A percentile compares a stretch with the other conserved stretches of the same genome.
Conservation (phyloP, 2,329 filamentous ascomycete genomes). For the Scedosporium boydii region DNA sequence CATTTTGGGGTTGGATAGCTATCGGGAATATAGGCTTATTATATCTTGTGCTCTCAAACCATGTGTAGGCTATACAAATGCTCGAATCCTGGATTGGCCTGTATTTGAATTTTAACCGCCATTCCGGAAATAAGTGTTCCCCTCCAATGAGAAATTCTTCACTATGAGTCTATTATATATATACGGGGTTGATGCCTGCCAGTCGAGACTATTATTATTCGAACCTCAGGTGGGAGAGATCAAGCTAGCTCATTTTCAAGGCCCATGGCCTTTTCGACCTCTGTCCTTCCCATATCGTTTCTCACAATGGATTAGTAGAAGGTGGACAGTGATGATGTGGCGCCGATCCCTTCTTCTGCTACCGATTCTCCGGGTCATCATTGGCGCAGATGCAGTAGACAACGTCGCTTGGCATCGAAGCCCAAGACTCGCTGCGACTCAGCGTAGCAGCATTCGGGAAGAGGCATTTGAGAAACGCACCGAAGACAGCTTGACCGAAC, state of each 20-base stretch:
- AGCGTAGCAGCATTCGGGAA: not conserved
- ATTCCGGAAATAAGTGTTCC: not conserved
- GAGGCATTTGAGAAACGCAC: not conserved
- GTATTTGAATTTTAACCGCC: not conserved
- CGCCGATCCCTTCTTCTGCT: not conserved
- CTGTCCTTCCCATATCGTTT: too few species aligned
- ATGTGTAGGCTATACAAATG: too few species aligned
- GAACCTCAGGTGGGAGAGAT: too few species aligned
- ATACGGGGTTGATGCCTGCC: too few species aligned
- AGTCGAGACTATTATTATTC: too few species aligned
- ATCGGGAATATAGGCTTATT: too few species aligned
- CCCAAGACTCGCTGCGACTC: not conserved
- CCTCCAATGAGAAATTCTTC: not conserved
- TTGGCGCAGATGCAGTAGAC: not conserved
- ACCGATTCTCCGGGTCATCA: not conserved
- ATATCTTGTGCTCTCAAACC: too few species aligned
- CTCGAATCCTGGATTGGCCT: not conserved
- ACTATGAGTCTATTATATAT: not conserved
- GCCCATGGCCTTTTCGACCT: too few species aligned
- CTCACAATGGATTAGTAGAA: not conserved
- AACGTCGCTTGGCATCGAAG: not conserved
- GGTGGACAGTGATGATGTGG: not conserved
- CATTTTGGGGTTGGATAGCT: too few species aligned
- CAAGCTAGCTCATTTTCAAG: too few species aligned
- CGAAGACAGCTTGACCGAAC: not conserved